Evolutionary conservation across 1,139 yeast genomes (phyloP).

Genomic region (Zygosaccharomyces sapae): DNA sequence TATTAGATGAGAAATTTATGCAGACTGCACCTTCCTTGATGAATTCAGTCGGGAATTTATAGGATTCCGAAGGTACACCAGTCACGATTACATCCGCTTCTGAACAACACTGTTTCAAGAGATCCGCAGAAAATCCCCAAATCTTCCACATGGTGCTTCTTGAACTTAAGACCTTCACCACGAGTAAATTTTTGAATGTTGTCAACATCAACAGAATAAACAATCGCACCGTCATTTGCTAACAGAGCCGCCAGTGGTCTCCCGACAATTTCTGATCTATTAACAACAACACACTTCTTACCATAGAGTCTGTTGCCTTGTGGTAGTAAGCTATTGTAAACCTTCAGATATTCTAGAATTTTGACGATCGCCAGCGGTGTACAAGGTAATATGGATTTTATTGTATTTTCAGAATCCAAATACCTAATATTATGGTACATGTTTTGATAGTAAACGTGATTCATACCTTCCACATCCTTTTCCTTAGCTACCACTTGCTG

Average conservation of each 20-base stretch:
- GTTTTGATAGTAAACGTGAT: slow-evolving; percentile 86
- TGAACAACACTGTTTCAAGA: slow-evolving; percentile 60
- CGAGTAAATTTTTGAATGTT: slow-evolving; percentile 88
- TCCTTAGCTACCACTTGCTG: slow-evolving; percentile 81
- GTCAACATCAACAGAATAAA: slow-evolving; percentile 83
- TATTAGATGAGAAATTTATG: slow-evolving; percentile 82
- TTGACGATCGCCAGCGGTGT: slow-evolving; percentile 94
- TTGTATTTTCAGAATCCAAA: slow-evolving; percentile 62
- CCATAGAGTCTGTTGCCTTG: slow-evolving; percentile 93
- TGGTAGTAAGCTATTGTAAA: slow-evolving; percentile 73
- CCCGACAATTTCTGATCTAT: slow-evolving; percentile 94
- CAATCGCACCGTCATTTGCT: slow-evolving; percentile 97
- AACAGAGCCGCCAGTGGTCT: slow-evolving; percentile 92
- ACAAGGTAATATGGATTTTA: slow-evolving; percentile 89
- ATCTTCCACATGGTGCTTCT: slow-evolving; percentile 79
- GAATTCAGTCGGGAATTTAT: slow-evolving; percentile 79
- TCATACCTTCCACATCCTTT: slow-evolving; percentile 94
- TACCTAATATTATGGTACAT: slow-evolving; percentile 88
- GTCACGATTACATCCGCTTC: slow-evolving; percentile 89
- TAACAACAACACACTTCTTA: slow-evolving; percentile 82
- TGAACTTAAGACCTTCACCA: slow-evolving; percentile 82
- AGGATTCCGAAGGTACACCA: slow-evolving; percentile 81
- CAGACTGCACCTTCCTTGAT: slow-evolving; percentile 86
- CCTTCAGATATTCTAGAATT: slow-evolving; percentile 82
- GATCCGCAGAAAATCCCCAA: slow-evolving; percentile 43